Percentiles rank a stretch among this genome's conserved stretches.
Evolutionary conservation across 345 rosid genomes (phyloP).

Genomic region (Gossypium ekmanianum): DNA sequence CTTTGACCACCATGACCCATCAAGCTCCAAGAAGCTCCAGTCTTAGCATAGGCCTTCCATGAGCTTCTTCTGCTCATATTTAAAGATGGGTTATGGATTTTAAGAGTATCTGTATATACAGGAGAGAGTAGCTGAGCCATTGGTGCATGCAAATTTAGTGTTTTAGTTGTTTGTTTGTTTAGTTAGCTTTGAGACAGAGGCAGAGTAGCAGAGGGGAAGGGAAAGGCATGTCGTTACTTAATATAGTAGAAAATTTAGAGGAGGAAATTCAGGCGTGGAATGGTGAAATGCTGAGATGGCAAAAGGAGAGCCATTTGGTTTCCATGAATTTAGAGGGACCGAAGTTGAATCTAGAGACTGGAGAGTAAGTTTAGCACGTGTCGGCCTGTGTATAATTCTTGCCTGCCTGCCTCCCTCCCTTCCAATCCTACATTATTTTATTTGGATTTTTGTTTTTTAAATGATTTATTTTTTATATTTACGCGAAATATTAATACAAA

Average conservation of each 20-base stretch:
- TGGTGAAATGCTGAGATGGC: slow-evolving; percentile 58
- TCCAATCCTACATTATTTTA: too few species aligned
- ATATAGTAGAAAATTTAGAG: slow-evolving; percentile 25
- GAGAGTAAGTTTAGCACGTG: slow-evolving; percentile 42
- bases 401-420: neutral
- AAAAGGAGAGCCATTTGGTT: slow-evolving; percentile 36
- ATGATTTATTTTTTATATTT: too few species aligned
- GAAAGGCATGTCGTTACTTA: neutral
- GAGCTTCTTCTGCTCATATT: slow-evolving; percentile 33
- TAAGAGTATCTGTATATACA: slow-evolving; percentile 64
- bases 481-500: too few species aligned
- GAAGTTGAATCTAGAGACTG: neutral
- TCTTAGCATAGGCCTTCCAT: slow-evolving; percentile 26
- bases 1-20: slow-evolving; percentile 29
- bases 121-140: slow-evolving; percentile 85
- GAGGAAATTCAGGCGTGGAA: slow-evolving; percentile 46
- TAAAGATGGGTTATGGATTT: slow-evolving; percentile 45
- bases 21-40: slow-evolving; percentile 26
- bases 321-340: slow-evolving; percentile 24
- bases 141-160: slow-evolving; percentile 2
- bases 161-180: neutral
- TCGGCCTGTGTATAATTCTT: slow-evolving; percentile 23
- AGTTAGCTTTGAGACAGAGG: neutral
- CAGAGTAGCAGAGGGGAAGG: too few species aligned
- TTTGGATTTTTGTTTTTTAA: too few species aligned